phyloP scores from a whole-genome alignment of 352 stramenopile genomes.

The Discostella stelligera region DNA sequence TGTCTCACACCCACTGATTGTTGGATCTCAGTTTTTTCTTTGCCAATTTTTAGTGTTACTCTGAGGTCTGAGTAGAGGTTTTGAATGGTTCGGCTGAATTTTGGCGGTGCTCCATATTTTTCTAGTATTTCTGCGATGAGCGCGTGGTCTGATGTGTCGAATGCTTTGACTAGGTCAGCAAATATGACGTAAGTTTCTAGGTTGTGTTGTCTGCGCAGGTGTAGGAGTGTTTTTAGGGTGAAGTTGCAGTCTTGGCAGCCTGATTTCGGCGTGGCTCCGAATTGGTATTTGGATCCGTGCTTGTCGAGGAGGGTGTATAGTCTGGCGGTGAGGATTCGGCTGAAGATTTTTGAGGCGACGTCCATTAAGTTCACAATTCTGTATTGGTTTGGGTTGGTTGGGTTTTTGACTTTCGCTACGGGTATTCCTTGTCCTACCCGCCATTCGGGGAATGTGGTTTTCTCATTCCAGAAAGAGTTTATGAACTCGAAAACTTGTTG shows the following conservation, averaged over 20 bases:
- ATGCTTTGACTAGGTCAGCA: no score
- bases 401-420: background rate
- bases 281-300: no score
- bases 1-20: constrained; percentile 39
- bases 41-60: constrained; percentile 27
- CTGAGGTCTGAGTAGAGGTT: constrained; percentile 21
- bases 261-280: no score
- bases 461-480: background rate
- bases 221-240: constrained; percentile 39
- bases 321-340: no score
- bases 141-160: constrained; percentile 43
- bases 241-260: constrained; percentile 34
- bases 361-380: constrained; percentile 42
- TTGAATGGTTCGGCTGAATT: constrained; percentile 25
- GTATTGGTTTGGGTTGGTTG: no score
- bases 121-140: constrained; percentile 28
- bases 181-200: no score
- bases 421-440: constrained; percentile 18
- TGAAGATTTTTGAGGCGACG: constrained; percentile 35
- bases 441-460: background rate
- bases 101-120: constrained; percentile 25
- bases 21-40: constrained; percentile 10
- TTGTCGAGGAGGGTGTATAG: no score
- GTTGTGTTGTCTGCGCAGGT: constrained; percentile 32
- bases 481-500: background rate